phyloP scores from a whole-genome alignment of 2,329 filamentous ascomycete genomes.

The Penicillium polonicum region DNA sequence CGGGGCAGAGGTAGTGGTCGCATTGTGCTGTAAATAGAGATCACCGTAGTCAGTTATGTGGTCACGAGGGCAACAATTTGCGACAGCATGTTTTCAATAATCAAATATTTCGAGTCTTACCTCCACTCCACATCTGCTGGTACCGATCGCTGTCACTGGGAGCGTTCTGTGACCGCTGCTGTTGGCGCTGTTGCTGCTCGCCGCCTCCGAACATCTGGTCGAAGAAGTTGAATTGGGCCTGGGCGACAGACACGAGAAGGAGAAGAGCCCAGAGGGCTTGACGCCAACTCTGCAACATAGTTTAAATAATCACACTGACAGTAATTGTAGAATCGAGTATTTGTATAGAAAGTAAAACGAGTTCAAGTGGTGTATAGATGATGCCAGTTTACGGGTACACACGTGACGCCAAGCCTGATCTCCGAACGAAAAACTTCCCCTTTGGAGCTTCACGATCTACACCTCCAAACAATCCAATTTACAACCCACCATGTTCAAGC shows the following conservation, averaged over 20 bases:
- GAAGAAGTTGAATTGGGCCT: conserved; percentile 94
- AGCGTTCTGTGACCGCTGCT: conserved; percentile 68
- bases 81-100: not conserved
- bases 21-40: conserved; percentile 63
- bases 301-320: not conserved
- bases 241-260: conserved; percentile 57
- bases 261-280: conserved; percentile 49
- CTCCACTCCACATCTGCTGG: conserved; percentile 65
- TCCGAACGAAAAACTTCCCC: conserved; percentile 32
- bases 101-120: conserved; percentile 46
- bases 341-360: not conserved
- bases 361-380: conserved; percentile 15
- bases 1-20: conserved; percentile 90
- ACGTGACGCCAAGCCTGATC: conserved; percentile 31
- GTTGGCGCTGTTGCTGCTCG: conserved; percentile 54
- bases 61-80: not conserved
- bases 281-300: conserved; percentile 31
- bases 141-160: conserved; percentile 83
- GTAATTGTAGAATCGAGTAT: not conserved
- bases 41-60: conserved; percentile 26
- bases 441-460: conserved; percentile 22
- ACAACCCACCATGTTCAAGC: conserved; percentile 43
- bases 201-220: conserved; percentile 88
- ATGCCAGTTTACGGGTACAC: conserved; percentile 32
- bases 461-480: conserved; percentile 14